Evolutionary conservation across 2,329 filamentous ascomycete genomes (phyloP), one percentile per base, ranked within the genome.

Genomic region (Epichloe bromicola): DNA sequence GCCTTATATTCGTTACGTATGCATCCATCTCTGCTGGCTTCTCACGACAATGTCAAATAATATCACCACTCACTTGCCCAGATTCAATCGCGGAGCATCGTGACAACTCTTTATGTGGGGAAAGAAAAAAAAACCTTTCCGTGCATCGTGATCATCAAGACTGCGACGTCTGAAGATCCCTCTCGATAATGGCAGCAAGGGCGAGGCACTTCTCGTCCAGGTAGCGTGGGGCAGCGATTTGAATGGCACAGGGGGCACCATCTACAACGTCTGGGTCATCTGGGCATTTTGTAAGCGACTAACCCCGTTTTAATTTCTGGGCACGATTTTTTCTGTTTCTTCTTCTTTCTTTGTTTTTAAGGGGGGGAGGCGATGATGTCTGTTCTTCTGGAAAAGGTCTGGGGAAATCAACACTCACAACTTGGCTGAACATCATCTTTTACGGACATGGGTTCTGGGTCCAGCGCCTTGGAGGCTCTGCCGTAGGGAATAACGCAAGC

Each of bases 401-500:
- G 26, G 26, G 10, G 26, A 30, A 1, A 48, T 19, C n/a, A 14
- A 3, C 26, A 33, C 39, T 26, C 26, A 50, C 42, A 38, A 6
- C 43, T 48, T 19, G 50, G 15, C 3, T 53, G 34, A n/a, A 57
- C 3, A 14, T 37, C n/a, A 37, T 48, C 50, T 20, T 45, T 45
- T 3, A 41, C n/a, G 4, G 11, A 19, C 46, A 55, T 57, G 20
- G 46, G 40, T 3, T 50, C 45, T 20, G 49, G 49, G 15, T 52
- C 51, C 8, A 46, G 23, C n/a, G 17, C 37, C 26, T 49, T 48
- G n/a, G 53, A 49, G 1, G 71, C 71, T 15, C 61, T 67, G 2
- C 67, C 63, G 51, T 67, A 72, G 0, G 71, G 72, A 48, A 79
- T 63, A 2, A 75, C 67, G 7, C 70, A 74, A 3, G 73, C 69